Evolutionary conservation across 208 protist genomes (phyloP), one percentile per base, ranked within the genome.

Genomic region (Wallacemonas sp.): DNA sequence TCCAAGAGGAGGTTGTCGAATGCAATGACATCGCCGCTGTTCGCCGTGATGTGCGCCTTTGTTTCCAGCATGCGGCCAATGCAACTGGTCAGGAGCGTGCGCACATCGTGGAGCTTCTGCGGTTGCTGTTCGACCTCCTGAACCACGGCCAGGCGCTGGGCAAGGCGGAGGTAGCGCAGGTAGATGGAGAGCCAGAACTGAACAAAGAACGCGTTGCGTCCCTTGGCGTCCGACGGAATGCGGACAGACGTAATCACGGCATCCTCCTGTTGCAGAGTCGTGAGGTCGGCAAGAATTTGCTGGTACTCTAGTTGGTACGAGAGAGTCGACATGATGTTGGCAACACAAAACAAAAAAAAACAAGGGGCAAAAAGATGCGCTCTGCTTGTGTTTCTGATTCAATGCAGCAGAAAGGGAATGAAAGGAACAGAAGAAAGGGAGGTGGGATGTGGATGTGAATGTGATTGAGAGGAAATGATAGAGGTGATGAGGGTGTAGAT

Each of bases 41-140:
- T 74, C 36, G 78, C 44, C 11, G 82, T 84, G 38, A 98, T 57
- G 25, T 80, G 61, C 12, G 76, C 48, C n/a, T 97, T 90, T 20
- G 97, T 72, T 65, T 99, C 97, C 2, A 99, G 77, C 83, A 99
- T 92, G 44, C 97, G 89, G 14, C 92, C 96, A 7, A 98, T 81
- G 52, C 92, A 94, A 45, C 80, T 82, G 72, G 98, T 90, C 7
- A 99, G 82, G 28, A 97, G 61, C 8, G 82, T 83, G 33, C 92
- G 82, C 20, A 98, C 80, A 70, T 98, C 96, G 18, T 79, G 61
- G 0, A 95, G 81, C 67, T 98, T 98, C 70, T 99, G 96, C 41
- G 96, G 95, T 74, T 98, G 97, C 55, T 98, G 70, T 45, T 92
- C 84, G 28, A 89, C 89, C 72, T 99, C 93, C 50, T 98, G 93